Evolutionary conservation across 495 filamentous ascomycete genomes (phyloP), one percentile per base, ranked within the genome.

Genomic region (Penicillium salamii): DNA sequence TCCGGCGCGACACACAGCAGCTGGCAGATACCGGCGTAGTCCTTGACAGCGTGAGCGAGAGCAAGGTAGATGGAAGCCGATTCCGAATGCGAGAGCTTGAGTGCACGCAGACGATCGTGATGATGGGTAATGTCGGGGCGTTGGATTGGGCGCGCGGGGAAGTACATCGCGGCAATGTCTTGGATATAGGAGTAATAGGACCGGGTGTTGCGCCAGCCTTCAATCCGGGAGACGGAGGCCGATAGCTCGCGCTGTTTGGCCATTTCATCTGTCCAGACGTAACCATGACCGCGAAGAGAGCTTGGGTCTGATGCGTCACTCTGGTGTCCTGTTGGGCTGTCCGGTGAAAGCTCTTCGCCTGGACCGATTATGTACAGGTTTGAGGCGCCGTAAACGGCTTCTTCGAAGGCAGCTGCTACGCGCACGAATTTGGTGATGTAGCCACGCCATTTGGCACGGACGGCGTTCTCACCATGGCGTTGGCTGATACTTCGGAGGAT

Each of bases 141-240:
- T 51, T 91, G 88, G 42, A 97, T 82, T 2, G 91, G 90, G 20
- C 87, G 80, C 17, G 86, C 67, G n/a, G 58, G 63, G 46, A 60
- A 73, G 40, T 70, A 72, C 61, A 75, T 75, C 2, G 66, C 63
- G 3, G 79, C 81, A 5, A 83, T 77, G 54, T 86, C 93, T 71
- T 95, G 90, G 53, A 96, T 91, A 65, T 90, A 97, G 34, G 85
- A 89, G 67, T 95, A 96, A 61, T 97, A 99, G 55, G 88, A 95
- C 51, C 93, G 78, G 2, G 93, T 97, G 44, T 86, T 90, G 46
- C 95, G 79, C 93, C 93, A 99, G 32, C 91, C 93, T 64, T 97
- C 95, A 36, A 99, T 95, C 34, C 93, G 76, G 46, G 86, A 87
- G 26, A 95, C 89, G 23, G 92, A 95, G 1, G 89, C 92, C 6